Base-by-base conservation (phyloP, 768 basidiomycete species). In the Suillus paluster region DNA sequence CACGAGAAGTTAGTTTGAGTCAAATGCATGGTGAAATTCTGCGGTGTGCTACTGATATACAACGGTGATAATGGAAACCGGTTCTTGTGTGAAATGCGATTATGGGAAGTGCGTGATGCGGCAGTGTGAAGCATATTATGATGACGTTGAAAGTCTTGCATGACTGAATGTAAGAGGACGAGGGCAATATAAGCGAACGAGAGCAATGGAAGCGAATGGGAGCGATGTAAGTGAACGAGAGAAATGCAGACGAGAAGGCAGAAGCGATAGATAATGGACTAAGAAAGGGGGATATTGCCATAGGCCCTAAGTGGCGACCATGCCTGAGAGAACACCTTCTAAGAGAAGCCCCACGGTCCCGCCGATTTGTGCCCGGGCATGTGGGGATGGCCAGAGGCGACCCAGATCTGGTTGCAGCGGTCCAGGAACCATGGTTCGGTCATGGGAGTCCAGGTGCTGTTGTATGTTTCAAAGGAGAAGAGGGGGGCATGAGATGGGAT, bases 401-500 rank as follows among this genome's bases (percentile, higher is more conserved):
- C 10, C 55, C 55, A 57, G 15, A 57, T n/a, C 27, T 38, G 23
- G 27, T 57, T 23, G 27, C 55, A 57, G 10, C 41, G 55, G n/a
- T 57, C 23, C 39, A 57, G 41, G 41, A 57, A 57, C 55, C 39
- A 49, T n/a, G 27, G 55, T 30, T 45, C 41, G 14, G 55, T 49
- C 41, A 57, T 25, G 15, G 55, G 38, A 25, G 55, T 30, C 55
- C 55, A 57, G 41, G 39, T 2, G 19, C 41, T 21, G 27, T 21
- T 49, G 23, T 17, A 15, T 6, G 55, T 57, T 49, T 57, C 33
- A 15, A 45, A 57, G 19, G 27, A 50, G 30, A 50, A 50, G 10
- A 50, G 49, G 57, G 67, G 64, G 1, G 71, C 61, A 5, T 63
- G 11, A 14, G 5, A 2, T 5, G 73, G 73, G 0, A 67, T 58